A percentile compares a stretch with the other conserved stretches of the same genome.
phyloP scores from a whole-genome alignment of 495 filamentous ascomycete species.

The Antarctomyces pellizariae region DNA sequence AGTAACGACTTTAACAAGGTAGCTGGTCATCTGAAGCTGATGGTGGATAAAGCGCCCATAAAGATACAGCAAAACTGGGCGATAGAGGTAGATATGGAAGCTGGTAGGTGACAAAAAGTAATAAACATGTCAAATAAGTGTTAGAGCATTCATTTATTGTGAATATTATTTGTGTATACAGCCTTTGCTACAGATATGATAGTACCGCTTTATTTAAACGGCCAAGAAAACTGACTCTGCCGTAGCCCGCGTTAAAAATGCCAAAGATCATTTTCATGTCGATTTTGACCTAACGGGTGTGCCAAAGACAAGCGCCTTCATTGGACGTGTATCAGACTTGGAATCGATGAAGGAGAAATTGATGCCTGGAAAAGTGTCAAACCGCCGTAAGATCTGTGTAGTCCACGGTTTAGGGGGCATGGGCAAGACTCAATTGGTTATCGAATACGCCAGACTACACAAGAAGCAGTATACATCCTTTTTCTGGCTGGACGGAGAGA shows the following conservation, averaged over 20 bases:
- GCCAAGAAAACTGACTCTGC: too few relatives aligned
- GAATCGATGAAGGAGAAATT: conserved; percentile 6
- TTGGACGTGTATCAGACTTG: conserved; percentile 8
- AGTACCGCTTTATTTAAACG: too few relatives aligned
- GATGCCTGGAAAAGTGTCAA: conserved; percentile 3
- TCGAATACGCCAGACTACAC: conserved; percentile 16
- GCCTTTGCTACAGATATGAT: too few relatives aligned
- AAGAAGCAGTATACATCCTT: conserved; percentile 8
- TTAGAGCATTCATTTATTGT: too few relatives aligned
- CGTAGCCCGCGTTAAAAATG: too few relatives aligned
- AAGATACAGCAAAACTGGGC: neutral
- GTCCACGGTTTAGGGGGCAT: conserved; percentile 18
- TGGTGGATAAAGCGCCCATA: conserved; percentile 5
- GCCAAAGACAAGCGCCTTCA: conserved; percentile 8
- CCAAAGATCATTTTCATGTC: conserved; percentile 6
- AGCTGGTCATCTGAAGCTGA: conserved; percentile 7
- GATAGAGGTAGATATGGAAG: conserved; percentile 4
- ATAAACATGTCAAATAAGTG: too few relatives aligned
- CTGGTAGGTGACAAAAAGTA: conserved; percentile 8
- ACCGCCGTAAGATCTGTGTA: conserved; percentile 8
- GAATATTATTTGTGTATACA: too few relatives aligned
- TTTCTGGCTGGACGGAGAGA: conserved; percentile 13
- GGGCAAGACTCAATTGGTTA: conserved; percentile 21
- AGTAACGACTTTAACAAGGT: conserved; percentile 12
- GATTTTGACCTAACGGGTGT: conserved; percentile 8